Percentiles rank a stretch among this genome's conserved stretches.
Conservation (phyloP, 176 grass and related monocot genomes). For the Rhynchospora tenuis region DNA sequence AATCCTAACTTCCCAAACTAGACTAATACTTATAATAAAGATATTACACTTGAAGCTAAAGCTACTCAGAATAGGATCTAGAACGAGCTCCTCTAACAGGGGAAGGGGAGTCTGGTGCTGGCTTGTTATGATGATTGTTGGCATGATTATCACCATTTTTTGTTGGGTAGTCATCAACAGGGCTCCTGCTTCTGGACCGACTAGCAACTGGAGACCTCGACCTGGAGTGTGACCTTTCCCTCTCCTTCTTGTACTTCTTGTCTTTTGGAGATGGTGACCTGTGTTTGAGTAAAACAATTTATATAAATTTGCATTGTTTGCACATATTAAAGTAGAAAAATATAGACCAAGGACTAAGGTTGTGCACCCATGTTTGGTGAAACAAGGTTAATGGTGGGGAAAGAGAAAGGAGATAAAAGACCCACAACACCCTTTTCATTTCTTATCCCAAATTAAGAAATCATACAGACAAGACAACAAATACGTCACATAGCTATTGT, state of each 20-base stretch:
- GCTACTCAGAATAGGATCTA: slow-evolving; percentile 20
- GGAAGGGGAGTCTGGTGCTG: not conserved
- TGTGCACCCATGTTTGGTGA: not conserved
- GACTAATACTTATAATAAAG: not conserved
- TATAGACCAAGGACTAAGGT: not conserved
- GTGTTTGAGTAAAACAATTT: not conserved
- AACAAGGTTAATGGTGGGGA: not conserved
- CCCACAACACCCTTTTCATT: not conserved
- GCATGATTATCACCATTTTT: slow-evolving; percentile 4
- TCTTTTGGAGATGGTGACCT: slow-evolving; percentile 33
- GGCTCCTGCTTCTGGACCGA: slow-evolving; percentile 40
- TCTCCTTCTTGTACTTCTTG: slow-evolving; percentile 20
- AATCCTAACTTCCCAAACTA: not conserved
- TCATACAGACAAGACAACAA: not conserved
- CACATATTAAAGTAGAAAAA: not conserved
- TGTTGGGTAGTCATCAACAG: not conserved
- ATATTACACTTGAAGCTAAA: not conserved
- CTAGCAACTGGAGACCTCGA: slow-evolving; percentile 26
- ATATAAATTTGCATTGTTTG: not conserved
- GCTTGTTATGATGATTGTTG: not conserved
- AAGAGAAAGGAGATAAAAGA: not conserved
- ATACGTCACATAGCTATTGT: not conserved
- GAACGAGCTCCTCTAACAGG: slow-evolving; percentile 11
- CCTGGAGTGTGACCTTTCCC: slow-evolving; percentile 33
- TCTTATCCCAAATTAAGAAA: not conserved